phyloP scores from a whole-genome alignment of 108 stramenopile species.

The Nitzschia inconspicua region DNA sequence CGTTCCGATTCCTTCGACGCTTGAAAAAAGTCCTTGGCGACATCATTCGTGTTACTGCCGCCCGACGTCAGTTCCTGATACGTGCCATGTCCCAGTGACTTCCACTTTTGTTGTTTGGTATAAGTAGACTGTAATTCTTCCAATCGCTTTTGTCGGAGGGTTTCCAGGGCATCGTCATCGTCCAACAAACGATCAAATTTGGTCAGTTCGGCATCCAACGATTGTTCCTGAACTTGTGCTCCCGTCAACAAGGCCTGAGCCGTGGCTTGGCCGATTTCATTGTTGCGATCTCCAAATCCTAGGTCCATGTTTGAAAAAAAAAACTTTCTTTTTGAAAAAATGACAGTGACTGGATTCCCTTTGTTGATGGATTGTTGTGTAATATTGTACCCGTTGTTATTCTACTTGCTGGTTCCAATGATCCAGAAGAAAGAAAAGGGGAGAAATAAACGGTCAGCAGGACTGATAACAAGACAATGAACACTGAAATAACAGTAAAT shows the following conservation, averaged over 20 bases:
- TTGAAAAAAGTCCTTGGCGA: slow-evolving; percentile 89
- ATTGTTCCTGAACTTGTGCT: slow-evolving; percentile 61
- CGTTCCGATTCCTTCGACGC: slow-evolving; percentile 78
- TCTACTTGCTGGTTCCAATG: no score
- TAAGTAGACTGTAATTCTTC: slow-evolving; percentile 72
- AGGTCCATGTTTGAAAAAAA: slow-evolving; percentile 85
- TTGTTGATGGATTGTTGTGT: no score
- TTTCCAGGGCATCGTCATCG: slow-evolving; percentile 88
- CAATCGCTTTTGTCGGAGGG: slow-evolving; percentile 73
- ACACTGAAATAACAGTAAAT: no score
- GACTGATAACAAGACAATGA: no score
- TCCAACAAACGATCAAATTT: slow-evolving; percentile 80
- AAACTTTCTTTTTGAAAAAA: no score
- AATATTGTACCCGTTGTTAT: no score
- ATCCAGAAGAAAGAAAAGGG: no score
- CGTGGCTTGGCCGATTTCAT: slow-evolving; percentile 60
- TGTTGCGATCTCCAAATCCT: slow-evolving; percentile 77
- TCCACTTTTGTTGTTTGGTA: slow-evolving; percentile 62
- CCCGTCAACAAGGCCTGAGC: slow-evolving; percentile 51
- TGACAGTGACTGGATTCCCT: no score
- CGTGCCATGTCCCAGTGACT: slow-evolving; percentile 80
- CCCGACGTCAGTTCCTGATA: slow-evolving; percentile 80
- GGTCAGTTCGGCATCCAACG: slow-evolving; percentile 57
- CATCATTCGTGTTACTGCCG: slow-evolving; percentile 47
- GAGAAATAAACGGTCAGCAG: no score